These are phyloP conservation scores for Setaria viridis DNA, from an alignment of 202 grass and related monocot species.

Conservation along the genomic window DNA sequence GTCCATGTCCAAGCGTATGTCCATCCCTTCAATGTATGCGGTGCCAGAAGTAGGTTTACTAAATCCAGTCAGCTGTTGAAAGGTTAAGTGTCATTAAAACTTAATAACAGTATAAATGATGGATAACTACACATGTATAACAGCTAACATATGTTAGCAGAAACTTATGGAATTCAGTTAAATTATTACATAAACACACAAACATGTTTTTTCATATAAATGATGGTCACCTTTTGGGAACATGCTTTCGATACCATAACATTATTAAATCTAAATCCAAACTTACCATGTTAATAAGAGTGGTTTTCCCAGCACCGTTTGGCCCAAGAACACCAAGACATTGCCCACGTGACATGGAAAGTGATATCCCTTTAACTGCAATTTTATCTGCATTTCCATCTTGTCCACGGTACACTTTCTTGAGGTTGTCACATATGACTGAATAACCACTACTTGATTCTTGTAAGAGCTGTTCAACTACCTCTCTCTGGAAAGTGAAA, in stretches of 20 bases:
- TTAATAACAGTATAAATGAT: not conserved
- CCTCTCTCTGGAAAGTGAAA: conserved; percentile 56
- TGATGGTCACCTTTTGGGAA: not conserved
- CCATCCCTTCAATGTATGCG: conserved; percentile 70
- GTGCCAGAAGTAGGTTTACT: conserved; percentile 70
- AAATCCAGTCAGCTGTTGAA: conserved; percentile 76
- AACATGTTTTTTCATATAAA: not conserved
- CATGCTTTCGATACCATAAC: conserved; percentile 30
- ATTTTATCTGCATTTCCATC: conserved; percentile 73
- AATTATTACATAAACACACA: not conserved
- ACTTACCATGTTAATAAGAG: conserved; percentile 84
- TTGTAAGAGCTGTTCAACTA: conserved; percentile 64
- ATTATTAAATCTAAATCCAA: conserved; percentile 6
- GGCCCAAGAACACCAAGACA: conserved; percentile 92
- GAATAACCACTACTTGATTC: conserved; percentile 48
- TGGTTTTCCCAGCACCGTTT: conserved; percentile 84
- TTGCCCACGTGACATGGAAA: conserved; percentile 61
- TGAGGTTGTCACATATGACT: conserved; percentile 71
- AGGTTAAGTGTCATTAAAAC: conserved; percentile 39
- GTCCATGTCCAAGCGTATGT: conserved; percentile 64
- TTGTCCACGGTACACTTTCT: conserved; percentile 67
- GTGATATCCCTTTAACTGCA: conserved; percentile 67
- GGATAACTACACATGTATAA: not conserved
- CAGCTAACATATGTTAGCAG: not conserved
- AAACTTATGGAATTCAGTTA: not conserved